Percentiles rank a stretch among this genome's conserved stretches.
These are phyloP conservation scores for Harringtonia lauricola DNA, from an alignment of 2,329 filamentous ascomycete genomes.

Conservation along the genomic window DNA sequence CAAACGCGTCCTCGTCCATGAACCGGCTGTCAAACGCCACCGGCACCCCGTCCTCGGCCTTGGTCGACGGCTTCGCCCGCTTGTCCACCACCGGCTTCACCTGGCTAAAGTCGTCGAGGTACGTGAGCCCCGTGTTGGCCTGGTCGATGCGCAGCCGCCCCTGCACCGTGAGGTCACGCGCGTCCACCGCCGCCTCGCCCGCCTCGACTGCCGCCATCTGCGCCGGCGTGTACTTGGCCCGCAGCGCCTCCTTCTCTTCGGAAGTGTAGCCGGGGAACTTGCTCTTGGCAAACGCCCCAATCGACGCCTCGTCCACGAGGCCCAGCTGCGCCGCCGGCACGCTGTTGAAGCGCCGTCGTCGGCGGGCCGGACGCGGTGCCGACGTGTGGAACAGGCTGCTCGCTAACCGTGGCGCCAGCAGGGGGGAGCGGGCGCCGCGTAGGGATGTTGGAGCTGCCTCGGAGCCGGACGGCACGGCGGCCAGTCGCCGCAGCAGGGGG, in stretches of 20 bases:
- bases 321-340: conserved; percentile 41
- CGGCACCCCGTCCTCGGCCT: not conserved
- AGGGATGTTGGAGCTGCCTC: too few relatives aligned
- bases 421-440: conserved; percentile 1
- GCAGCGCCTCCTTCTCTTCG: conserved; percentile 52
- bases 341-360: conserved; percentile 39
- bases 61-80: conserved; percentile 35
- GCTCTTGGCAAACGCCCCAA: conserved; percentile 33
- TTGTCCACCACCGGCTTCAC: conserved; percentile 72
- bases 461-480: too few relatives aligned
- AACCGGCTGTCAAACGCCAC: conserved; percentile 40
- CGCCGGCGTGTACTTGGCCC: conserved; percentile 61
- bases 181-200: conserved; percentile 65
- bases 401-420: conserved; percentile 11
- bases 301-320: conserved; percentile 29
- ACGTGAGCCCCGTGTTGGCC: conserved; percentile 49
- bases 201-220: conserved; percentile 75
- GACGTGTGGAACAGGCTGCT: conserved; percentile 38
- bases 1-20: conserved; percentile 51
- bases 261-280: conserved; percentile 54
- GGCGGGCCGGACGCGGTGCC: conserved; percentile 31
- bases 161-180: conserved; percentile 63
- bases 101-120: conserved; percentile 73
- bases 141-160: conserved; percentile 61
- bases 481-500: conserved; percentile 9